A percentile compares a stretch with the other conserved stretches of the same genome.
Conservation (phyloP, 129 eudicot genomes). For the Rutidosis leptorrhynchoides region DNA sequence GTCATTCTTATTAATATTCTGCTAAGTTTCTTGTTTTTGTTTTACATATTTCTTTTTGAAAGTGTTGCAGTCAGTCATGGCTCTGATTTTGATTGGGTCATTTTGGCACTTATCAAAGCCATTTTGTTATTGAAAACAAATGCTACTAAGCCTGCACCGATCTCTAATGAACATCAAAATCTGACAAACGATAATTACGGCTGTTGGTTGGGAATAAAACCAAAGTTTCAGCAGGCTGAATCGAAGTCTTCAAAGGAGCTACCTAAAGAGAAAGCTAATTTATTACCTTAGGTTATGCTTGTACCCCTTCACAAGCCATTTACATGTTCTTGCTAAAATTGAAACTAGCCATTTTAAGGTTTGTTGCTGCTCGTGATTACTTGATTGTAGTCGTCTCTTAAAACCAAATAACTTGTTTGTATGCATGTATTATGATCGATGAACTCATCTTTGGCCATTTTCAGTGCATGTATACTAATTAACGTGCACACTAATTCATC, state of each 20-base stretch:
- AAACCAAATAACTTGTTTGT: neutral
- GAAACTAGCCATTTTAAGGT: constrained; percentile 87
- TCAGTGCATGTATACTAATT: neutral
- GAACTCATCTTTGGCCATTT: neutral
- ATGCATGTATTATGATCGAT: constrained; percentile 1
- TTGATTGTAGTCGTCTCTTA: neutral
- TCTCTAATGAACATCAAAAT: constrained; percentile 41
- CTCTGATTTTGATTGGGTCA: constrained; percentile 54
- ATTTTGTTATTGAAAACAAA: constrained; percentile 49
- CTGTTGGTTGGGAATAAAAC: constrained; percentile 58
- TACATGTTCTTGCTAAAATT: constrained; percentile 49
- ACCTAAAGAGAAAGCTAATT: constrained; percentile 46
- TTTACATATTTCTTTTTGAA: constrained; percentile 54
- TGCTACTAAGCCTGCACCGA: constrained; percentile 38
- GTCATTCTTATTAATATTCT: neutral
- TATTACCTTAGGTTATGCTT: constrained; percentile 58
- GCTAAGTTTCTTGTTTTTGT: constrained; percentile 10
- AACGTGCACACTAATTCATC: neutral
- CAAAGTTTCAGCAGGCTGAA: constrained; percentile 43
- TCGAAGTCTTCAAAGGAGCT: constrained; percentile 57
- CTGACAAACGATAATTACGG: constrained; percentile 60
- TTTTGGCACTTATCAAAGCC: constrained; percentile 68
- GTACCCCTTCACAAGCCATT: constrained; percentile 76
- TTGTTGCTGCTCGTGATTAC: constrained; percentile 8
- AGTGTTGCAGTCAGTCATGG: constrained; percentile 39